phyloP scores from a whole-genome alignment of 1,139 yeast species.

The Suhomyces bokatorum region DNA sequence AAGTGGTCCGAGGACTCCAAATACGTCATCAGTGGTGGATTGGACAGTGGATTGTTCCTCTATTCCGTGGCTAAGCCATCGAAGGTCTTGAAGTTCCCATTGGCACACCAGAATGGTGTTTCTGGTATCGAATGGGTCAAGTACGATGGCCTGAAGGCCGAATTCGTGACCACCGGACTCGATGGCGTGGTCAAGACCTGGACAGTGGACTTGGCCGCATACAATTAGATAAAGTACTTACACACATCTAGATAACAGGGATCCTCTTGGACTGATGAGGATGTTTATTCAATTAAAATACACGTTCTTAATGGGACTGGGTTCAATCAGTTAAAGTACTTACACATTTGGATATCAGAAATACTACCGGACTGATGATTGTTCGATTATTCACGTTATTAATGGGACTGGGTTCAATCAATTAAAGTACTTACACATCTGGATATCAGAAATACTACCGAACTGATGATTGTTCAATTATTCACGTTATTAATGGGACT shows the following conservation, averaged over 20 bases:
- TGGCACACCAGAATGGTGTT: constrained; percentile 90
- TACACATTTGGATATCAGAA: no score
- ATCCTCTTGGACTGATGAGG: no score
- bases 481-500: no score
- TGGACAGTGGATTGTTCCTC: constrained; percentile 78
- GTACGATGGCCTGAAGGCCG: constrained; percentile 34
- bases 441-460: no score
- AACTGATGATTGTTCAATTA: no score
- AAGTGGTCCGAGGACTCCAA: constrained; percentile 78
- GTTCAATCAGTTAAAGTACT: no score
- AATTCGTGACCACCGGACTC: constrained; percentile 69
- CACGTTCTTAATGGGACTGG: neutral
- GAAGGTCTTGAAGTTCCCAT: constrained; percentile 68
- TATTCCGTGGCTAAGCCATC: constrained; percentile 80
- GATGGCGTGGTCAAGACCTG: constrained; percentile 83
- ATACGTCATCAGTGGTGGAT: constrained; percentile 72
- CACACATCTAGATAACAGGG: neutral
- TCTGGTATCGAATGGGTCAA: constrained; percentile 68
- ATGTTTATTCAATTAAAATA: neutral
- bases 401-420: no score
- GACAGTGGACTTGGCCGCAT: constrained; percentile 44
- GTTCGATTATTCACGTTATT: no score
- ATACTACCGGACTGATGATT: no score
- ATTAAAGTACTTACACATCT: no score
- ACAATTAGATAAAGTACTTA: constrained; percentile 4